A percentile compares a stretch with the other conserved stretches of the same genome.
Evolutionary conservation across 805 yeast genomes (phyloP).

Genomic region (Saccharomyces paradoxus): DNA sequence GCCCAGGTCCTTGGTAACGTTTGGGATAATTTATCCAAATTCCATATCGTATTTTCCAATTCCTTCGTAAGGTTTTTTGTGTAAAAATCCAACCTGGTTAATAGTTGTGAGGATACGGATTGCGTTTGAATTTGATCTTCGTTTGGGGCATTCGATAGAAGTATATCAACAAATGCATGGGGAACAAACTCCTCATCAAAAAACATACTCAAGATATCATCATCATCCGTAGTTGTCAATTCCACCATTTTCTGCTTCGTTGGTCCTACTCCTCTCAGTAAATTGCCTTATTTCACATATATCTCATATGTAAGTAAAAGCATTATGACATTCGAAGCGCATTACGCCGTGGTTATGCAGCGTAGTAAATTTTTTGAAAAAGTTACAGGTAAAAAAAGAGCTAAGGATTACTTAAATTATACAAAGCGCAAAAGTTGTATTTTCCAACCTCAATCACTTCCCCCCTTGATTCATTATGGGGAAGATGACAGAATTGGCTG

Average conservation of each 20-base stretch:
- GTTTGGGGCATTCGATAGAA: slow-evolving; percentile 37
- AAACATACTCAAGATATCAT: slow-evolving; percentile 54
- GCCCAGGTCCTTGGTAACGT: slow-evolving; percentile 37
- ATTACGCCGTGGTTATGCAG: not conserved
- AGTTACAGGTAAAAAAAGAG: not conserved
- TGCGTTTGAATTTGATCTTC: slow-evolving; percentile 35
- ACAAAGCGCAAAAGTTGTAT: slow-evolving; percentile 14
- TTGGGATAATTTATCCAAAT: slow-evolving; percentile 44
- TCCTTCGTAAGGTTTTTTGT: slow-evolving; percentile 51
- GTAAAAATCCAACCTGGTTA: slow-evolving; percentile 54
- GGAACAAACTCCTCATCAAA: slow-evolving; percentile 61
- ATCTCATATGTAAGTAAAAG: not conserved
- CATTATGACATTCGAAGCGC: not conserved
- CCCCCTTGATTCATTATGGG: not conserved
- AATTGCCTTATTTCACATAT: not conserved
- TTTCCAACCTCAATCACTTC: slow-evolving; percentile 15
- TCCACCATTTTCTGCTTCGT: not conserved
- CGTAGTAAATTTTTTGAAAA: not conserved
- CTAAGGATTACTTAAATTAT: not conserved
- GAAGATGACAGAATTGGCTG: slow-evolving; percentile 6
- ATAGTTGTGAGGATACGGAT: slow-evolving; percentile 41
- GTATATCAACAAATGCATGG: slow-evolving; percentile 55
- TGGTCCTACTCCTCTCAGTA: not conserved
- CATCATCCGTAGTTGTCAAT: slow-evolving; percentile 8
- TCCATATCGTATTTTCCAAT: slow-evolving; percentile 42